Evolutionary conservation across 176 grass and related monocot genomes (phyloP), one percentile per base, ranked within the genome.

Genomic region (Elaeis guineensis): DNA sequence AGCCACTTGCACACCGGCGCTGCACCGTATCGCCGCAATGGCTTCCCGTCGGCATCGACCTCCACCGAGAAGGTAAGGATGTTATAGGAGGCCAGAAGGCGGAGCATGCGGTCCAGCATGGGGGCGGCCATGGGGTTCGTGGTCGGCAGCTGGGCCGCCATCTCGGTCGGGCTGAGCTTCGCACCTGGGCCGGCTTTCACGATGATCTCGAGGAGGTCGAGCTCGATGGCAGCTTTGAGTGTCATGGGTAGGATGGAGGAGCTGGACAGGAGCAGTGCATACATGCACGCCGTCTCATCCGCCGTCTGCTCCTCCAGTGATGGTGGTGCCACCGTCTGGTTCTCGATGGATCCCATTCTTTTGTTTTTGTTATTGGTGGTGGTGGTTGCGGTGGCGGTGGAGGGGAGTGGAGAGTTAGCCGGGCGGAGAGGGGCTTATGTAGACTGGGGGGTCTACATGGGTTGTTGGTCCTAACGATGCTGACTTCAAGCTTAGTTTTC

Each of bases 221-320:
- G 87, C 75, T 96, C 92, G 28, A 96, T 76, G 19, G 92, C 86
- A 50, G 80, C 89, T 75, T 97, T 97, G 2, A 97, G 92, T 25
- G 92, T 97, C 92, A 97, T 97, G 17, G 92, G 87, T 44, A 87
- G 92, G 78, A 97, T 80, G 22, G 92, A 97, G 20, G 87, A 59
- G 55, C 83, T 88, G 44, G 21, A 75, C 64, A 97, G 92, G 75
- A 78, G 81, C 69, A 97, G 0, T 1, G 92, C 87, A 61, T 73
- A 84, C 92, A 97, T 82, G 80, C 92, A 97, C 26, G 92, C 92
- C 25, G 82, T 75, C 84, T 97, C 92, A n/a, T 97, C 92, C 16
- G 71, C 72, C 9, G 67, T 70, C 25, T 63, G 65, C 19, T 54
- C 51, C 9, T 62, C 55, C 58, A 58, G 82, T 23, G 23, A 50